Base-by-base conservation (phyloP, 345 rosid species). In the Populus davidiana region DNA sequence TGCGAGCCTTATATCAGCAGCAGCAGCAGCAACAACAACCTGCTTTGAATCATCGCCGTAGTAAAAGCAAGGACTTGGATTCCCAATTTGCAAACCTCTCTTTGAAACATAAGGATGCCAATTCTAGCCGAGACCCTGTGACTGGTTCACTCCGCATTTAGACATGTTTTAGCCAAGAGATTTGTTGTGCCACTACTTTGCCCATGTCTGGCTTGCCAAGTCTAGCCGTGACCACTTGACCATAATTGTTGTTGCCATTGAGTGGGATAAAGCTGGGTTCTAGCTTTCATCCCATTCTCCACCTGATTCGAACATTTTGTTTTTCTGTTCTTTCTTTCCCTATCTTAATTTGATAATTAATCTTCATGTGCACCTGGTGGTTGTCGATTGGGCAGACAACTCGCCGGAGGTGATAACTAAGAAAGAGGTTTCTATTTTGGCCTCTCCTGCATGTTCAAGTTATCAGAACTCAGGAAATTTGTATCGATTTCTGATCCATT, bases 31-130 rank as follows among this genome's bases (percentile, higher is more conserved):
- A 20, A 2, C 74, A 81, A 25, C 91, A 82, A 71, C 90, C 81
- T 61, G 81, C 95, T 76, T 85, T 93, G n/a, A 85, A 87, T 77
- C 97, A 88, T 67, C 88, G 91, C 21, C 95, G 96, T 77, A 27
- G 86, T 71, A 82, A 83, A 49, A 91, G 94, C 89, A 89, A 86
- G 86, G 99, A 96, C 80, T 88, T 94, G 8, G 99, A 96, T 70
- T 90, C 97, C 81, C 98, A 90, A 83, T 90, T 96, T 76, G 88
- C 89, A 44, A 44, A 44, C 50, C 50, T 44, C 50, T 44, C 50
- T 44, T 44, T 44, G 50, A 44, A 44, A 44, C 50, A 14, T 13
- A 44, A 44, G 50, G 50, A 92, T 76, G 80, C 92, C 61, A 88
- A 80, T 82, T 75, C 89, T 73, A 88, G 92, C 69, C 88, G 79